phyloP scores from a whole-genome alignment of 306 rosid species.

The Astragalus glycyphyllos region DNA sequence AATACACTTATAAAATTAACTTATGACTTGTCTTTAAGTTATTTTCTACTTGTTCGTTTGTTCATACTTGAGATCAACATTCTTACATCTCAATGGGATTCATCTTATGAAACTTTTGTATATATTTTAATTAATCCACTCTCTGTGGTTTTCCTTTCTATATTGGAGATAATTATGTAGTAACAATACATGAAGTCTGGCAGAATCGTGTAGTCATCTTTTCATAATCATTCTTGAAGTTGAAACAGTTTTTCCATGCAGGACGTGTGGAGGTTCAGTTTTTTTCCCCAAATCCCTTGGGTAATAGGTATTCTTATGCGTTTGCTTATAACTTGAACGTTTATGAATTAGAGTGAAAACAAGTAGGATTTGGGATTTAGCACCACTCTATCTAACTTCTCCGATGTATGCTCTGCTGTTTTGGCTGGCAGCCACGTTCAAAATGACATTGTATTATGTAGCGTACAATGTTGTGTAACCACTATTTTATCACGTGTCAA shows the following conservation, averaged over 20 bases:
- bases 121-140: background rate
- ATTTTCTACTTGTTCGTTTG: background rate
- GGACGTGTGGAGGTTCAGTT: background rate
- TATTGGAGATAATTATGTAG: background rate
- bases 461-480: background rate
- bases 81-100: background rate
- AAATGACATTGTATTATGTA: slow-evolving; percentile 19
- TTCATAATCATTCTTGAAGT: background rate
- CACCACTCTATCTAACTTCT: background rate
- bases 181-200: background rate
- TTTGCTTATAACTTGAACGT: background rate
- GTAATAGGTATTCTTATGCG: background rate
- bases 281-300: background rate
- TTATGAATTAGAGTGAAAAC: background rate
- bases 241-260: background rate
- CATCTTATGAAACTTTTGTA: background rate
- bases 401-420: slow-evolving; percentile 17
- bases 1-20: background rate
- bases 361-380: background rate
- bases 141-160: background rate
- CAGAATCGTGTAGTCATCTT: background rate
- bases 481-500: background rate
- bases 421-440: background rate
- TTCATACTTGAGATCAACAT: background rate
- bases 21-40: background rate